These are phyloP conservation scores for Dryas alaskensis DNA, from an alignment of 306 rosid genomes.

Conservation along the genomic window DNA sequence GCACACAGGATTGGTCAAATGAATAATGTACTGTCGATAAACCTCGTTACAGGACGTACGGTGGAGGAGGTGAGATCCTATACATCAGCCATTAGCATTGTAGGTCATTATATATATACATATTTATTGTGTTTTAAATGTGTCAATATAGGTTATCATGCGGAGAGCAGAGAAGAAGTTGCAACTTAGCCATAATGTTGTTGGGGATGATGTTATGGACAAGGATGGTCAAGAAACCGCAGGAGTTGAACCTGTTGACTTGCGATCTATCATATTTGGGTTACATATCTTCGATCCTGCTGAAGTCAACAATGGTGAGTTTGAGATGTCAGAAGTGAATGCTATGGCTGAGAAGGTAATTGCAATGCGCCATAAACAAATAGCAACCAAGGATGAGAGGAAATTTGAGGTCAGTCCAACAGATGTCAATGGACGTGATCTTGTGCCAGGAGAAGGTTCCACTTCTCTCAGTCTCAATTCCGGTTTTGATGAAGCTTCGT, in stretches of 20 bases:
- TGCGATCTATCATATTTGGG: slow-evolving; percentile 83
- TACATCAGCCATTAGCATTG: slow-evolving; percentile 12
- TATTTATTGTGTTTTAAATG: slow-evolving; percentile 21
- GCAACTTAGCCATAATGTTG: slow-evolving; percentile 76
- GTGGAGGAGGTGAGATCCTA: slow-evolving; percentile 75
- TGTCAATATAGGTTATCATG: slow-evolving; percentile 69
- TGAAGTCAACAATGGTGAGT: slow-evolving; percentile 44
- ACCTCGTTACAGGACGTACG: slow-evolving; percentile 63
- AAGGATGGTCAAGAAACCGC: slow-evolving; percentile 41
- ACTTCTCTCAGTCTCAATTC: slow-evolving; percentile 40
- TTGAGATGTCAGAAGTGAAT: slow-evolving; percentile 48
- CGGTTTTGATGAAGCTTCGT: slow-evolving; percentile 70
- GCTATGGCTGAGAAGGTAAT: slow-evolving; percentile 69
- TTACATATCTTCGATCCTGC: slow-evolving; percentile 58
- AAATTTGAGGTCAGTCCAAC: slow-evolving; percentile 66
- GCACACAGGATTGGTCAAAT: slow-evolving; percentile 93
- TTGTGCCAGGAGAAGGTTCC: slow-evolving; percentile 35
- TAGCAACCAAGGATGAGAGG: slow-evolving; percentile 47
- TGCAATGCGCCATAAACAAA: slow-evolving; percentile 47
- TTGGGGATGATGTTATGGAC: slow-evolving; percentile 57
- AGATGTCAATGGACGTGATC: slow-evolving; percentile 38
- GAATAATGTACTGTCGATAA: slow-evolving; percentile 71
- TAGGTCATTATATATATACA: slow-evolving; percentile 8
- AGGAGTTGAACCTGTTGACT: slow-evolving; percentile 55
- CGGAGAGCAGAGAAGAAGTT: slow-evolving; percentile 84